Percentiles rank a stretch among this genome's conserved stretches.
These are phyloP conservation scores for Eutypa lata DNA, from an alignment of 2,329 filamentous ascomycete genomes.

Conservation along the genomic window DNA sequence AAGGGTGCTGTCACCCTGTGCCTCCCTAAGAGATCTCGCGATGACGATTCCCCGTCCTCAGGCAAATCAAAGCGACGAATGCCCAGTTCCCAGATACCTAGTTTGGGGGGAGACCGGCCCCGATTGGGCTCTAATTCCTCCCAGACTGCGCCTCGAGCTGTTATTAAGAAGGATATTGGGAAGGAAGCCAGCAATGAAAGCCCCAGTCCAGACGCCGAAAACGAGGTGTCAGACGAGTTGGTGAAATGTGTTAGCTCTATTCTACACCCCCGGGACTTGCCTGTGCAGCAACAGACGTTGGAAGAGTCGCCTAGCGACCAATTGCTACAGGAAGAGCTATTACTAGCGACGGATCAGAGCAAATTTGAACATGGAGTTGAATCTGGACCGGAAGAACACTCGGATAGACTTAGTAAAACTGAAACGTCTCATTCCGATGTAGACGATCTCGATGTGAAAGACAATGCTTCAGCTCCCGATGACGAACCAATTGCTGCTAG, in stretches of 20 bases:
- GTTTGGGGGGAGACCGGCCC: too few relatives aligned
- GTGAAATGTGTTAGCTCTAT: conserved; percentile 1
- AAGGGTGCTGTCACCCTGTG: conserved; percentile 1
- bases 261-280: background rate
- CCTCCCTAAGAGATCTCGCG: background rate
- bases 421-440: background rate
- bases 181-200: background rate
- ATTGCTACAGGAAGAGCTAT: background rate
- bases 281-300: background rate
- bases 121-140: background rate
- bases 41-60: background rate
- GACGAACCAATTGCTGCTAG: background rate
- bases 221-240: background rate
- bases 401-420: background rate
- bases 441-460: background rate
- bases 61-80: background rate
- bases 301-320: background rate
- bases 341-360: background rate
- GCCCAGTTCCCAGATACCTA: too few relatives aligned
- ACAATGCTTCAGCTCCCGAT: background rate
- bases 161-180: background rate
- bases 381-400: background rate
- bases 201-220: background rate
- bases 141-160: background rate
- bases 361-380: background rate